Evolutionary conservation across 352 stramenopile genomes (phyloP).

Genomic region (Plasmopara halstedii): DNA sequence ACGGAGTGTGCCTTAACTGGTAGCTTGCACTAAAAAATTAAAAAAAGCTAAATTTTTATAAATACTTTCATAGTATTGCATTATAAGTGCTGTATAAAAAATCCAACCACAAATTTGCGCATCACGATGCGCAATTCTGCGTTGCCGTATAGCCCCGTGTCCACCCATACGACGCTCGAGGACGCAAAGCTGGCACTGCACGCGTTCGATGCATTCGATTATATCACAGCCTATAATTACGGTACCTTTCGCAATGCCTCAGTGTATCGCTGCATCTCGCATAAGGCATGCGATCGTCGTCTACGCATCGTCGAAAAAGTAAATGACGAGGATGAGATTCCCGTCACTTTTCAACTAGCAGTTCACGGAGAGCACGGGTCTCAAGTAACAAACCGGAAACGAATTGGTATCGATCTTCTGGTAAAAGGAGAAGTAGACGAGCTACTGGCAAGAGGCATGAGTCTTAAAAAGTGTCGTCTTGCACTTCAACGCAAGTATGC

Average conservation of each 20-base stretch:
- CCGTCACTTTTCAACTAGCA: slow-evolving; percentile 15
- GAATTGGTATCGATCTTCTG: slow-evolving; percentile 8
- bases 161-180: slow-evolving; percentile 16
- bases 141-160: slow-evolving; percentile 5
- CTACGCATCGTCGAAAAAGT: slow-evolving; percentile 9
- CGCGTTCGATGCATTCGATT: slow-evolving; percentile 7
- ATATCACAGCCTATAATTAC: slow-evolving; percentile 23
- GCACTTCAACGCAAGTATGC: slow-evolving; percentile 12
- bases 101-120: too few relatives aligned
- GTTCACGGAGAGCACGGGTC: slow-evolving; percentile 8
- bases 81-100: too few relatives aligned
- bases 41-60: too few relatives aligned
- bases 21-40: too few relatives aligned
- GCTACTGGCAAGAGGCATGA: slow-evolving; percentile 3
- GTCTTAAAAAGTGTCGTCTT: slow-evolving; percentile 5
- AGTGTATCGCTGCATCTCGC: slow-evolving; percentile 20
- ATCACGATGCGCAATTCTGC: slow-evolving; percentile 6
- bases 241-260: slow-evolving; percentile 5
- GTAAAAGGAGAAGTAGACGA: slow-evolving; percentile 16
- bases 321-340: slow-evolving; percentile 17
- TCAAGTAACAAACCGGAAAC: slow-evolving; percentile 6
- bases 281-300: slow-evolving; percentile 10
- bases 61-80: too few relatives aligned
- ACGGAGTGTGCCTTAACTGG: too few relatives aligned
- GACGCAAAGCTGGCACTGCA: slow-evolving; percentile 12